Evolutionary conservation across 371 early-diverging fungal genomes (phyloP), one percentile per base, ranked within the genome.

Genomic region (Zychaea mexicana): DNA sequence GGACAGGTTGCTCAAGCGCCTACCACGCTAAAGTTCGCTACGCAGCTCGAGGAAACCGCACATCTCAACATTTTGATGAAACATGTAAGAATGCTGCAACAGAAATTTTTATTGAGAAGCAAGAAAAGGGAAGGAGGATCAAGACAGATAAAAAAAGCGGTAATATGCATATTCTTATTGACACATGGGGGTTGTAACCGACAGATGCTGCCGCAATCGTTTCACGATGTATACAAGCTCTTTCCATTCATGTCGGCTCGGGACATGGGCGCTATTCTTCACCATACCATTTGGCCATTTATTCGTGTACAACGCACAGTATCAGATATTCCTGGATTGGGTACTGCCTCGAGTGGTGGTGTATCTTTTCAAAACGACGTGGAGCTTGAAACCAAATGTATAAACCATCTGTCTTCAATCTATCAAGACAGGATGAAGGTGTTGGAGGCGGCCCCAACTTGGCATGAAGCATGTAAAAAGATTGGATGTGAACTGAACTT

Each of bases 1-100:
- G 64, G 65, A 17, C 69, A 76, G 55, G 77, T 81, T 2, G 61
- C 62, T 0, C 63, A 52, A 42, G 70, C 71, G 2, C 61, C 71
- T 4, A 74, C 71, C 13, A 66, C 78, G 2, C 54, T 78, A 6
- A 66, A 63, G 22, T 78, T 69, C 60, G 71, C 75, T 6, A 78
- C 78, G 8, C 81, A 81, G 52, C 54, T 81, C 15, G 78, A 81
- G 52, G 77, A 73, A 47, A 81, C 78, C 0, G 63, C 52, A 13
- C 69, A 73, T 0, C 52, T 76, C 2, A 28, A 67, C 2, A 46
- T 66, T 2, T 33, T 78, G 24, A 47, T 78, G 19, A 42, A 30
- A 24, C 19, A 52, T 9, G 45, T 53, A 61, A n/a, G n/a, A n/a
- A n/a, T n/a, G n/a, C n/a, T n/a, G n/a, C n/a, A n/a, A n/a, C n/a